Evolutionary conservation across 805 yeast genomes (phyloP), one percentile per base, ranked within the genome.

Genomic region (Kluyveromyces dobzhanskii): DNA sequence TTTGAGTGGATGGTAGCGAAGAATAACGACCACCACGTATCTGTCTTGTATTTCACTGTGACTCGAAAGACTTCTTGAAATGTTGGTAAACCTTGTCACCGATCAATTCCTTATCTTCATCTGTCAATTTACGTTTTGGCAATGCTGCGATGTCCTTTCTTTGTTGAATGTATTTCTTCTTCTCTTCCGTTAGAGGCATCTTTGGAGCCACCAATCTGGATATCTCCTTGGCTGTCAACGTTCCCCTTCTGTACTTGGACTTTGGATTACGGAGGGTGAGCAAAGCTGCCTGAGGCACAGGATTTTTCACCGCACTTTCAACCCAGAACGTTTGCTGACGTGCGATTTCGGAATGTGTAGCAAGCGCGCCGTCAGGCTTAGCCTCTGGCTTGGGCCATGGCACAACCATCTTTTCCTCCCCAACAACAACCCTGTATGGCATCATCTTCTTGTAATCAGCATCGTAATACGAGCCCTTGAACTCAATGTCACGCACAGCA

Each of bases 341-440:
- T 2, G 75, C 86, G 2, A 65, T 61, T 8, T 67, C 74, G 21
- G 73, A 70, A 4, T 61, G 56, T 1, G 94, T 84, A 3, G 79
- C 74, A 46, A 75, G 66, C 23, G 56, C 63, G 37, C 78, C 79
- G 47, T 79, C 86, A 45, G 73, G 74, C 0, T 60, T 47, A 6
- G 56, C 48, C 17, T 58, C 57, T 1, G 92, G 88, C 49, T 75
- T 72, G 28, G 96, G 96, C 94, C 95, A 90, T 39, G 97, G 97
- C 37, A 88, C 78, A 17, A 78, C 74, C 38, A 85, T 65, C 38
- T 76, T 72, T 30, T 73, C 75, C 50, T 81, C 79, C 48, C 83
- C 78, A 46, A 73, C 73, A 18, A 88, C 85, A 49, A 76, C 75
- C 61, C 97, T 76, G 43, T 75, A 75, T 23, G 94, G 94, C 66